Base-by-base conservation (phyloP, 2,329 filamentous ascomycete genomes). In the Allantophomopsis lycopodina region DNA sequence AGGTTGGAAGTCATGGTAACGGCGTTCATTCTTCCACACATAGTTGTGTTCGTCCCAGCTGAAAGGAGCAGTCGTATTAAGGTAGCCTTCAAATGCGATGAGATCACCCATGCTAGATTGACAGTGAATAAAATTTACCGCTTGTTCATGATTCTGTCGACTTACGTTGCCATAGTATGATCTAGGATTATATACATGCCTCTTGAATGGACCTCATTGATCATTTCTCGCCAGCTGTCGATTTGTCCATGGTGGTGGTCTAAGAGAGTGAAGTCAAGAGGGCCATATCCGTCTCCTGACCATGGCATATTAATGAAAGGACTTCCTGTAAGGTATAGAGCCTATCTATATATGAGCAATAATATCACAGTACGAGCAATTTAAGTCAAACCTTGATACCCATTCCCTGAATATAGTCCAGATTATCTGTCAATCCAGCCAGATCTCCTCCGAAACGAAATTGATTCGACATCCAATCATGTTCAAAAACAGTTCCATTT, bases 161-260 rank as follows among this genome's bases (percentile, higher is more conserved):
- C 31, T 13, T 32, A 36, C 17, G 34, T 79, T 35, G 70, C 66
- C 52, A 80, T 66, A 2, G 76, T 80, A 50, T 79, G 79, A 52
- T 80, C 76, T 42, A 80, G 56, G 21, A 81, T 60, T 32, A 80
- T 72, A 57, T 78, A 79, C 74, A 81, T 80, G 40, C 65, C 69
- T 21, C 71, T 63, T 2, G 56, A 55, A 48, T 81, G 76, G n/a
- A 80, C 74, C 36, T 73, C 73, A 7, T 65, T 59, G 39, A 80
- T 69, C 2, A 68, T 65, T 35, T 60, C 54, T 48, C 73, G 67
- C 73, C 74, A 80, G 40, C 63, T 59, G 14, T 67, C 55, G 39
- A 81, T 69, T 37, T 64, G 68, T 15, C 76, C 76, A 45, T 71
- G 73, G 50, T 81, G 76, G 36, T 68, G 63, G 49, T 80, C 76